phyloP scores from a whole-genome alignment of 805 yeast genomes.

The Schwanniomyces yamadae region DNA sequence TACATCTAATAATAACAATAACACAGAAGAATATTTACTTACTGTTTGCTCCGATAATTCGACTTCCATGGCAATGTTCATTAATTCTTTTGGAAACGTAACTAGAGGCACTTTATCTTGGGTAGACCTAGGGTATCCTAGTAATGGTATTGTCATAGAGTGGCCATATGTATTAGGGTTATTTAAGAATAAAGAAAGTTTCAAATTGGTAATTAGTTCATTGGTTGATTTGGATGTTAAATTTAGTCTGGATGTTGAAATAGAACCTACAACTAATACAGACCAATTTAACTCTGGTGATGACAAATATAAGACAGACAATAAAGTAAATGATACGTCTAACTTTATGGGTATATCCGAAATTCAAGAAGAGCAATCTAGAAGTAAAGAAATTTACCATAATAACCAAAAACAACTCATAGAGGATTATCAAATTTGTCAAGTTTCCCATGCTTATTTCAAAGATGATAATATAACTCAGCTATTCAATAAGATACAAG shows the following conservation, averaged over 20 bases:
- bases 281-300: too few species aligned
- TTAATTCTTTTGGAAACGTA: constrained; percentile 37
- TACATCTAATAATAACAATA: constrained; percentile 14
- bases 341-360: too few species aligned
- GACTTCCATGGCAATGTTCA: constrained; percentile 42
- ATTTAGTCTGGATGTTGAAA: background rate
- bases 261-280: too few species aligned
- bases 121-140: constrained; percentile 36
- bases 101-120: constrained; percentile 43
- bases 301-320: too few species aligned
- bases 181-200: constrained; percentile 12
- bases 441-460: constrained; percentile 1
- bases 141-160: constrained; percentile 26
- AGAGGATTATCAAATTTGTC: background rate
- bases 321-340: too few species aligned
- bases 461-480: constrained; percentile 3
- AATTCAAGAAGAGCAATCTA: too few species aligned
- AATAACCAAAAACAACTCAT: background rate
- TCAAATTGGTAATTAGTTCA: constrained; percentile 21
- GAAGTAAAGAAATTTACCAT: too few species aligned
- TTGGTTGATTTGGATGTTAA: constrained; percentile 22
- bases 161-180: constrained; percentile 40
- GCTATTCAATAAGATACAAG: background rate
- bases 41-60: constrained; percentile 31
- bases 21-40: constrained; percentile 32